phyloP scores from a whole-genome alignment of 2,329 filamentous ascomycete genomes.

The Aspergillus sp. region DNA sequence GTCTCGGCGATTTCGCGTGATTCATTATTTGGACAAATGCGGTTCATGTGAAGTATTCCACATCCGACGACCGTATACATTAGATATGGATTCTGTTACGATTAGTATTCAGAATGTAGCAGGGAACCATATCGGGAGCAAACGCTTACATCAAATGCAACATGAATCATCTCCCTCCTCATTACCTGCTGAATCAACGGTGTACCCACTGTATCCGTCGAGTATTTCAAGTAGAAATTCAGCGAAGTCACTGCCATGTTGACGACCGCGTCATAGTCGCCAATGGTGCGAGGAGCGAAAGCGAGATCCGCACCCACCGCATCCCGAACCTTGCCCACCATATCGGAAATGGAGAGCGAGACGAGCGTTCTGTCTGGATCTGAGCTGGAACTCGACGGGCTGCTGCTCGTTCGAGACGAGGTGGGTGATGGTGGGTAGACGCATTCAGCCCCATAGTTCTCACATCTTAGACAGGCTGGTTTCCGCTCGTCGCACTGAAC shows the following conservation, averaged over 20 bases:
- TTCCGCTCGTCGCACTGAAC: slow-evolving; percentile 31
- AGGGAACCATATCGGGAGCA: neutral
- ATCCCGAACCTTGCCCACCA: slow-evolving; percentile 15
- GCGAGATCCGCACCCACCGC: slow-evolving; percentile 6
- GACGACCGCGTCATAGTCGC: neutral
- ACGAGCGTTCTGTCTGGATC: slow-evolving; percentile 8
- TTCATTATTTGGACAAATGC: slow-evolving; percentile 19
- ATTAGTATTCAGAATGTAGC: neutral
- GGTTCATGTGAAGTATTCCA: slow-evolving; percentile 28
- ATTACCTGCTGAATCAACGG: slow-evolving; percentile 19
- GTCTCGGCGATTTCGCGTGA: slow-evolving; percentile 22
- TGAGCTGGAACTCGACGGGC: neutral
- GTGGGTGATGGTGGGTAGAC: slow-evolving; percentile 14
- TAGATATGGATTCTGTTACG: slow-evolving; percentile 24
- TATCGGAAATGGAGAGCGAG: slow-evolving; percentile 18
- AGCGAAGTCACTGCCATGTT: slow-evolving; percentile 19
- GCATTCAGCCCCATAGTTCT: slow-evolving; percentile 23
- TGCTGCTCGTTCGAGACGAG: neutral
- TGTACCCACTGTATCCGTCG: slow-evolving; percentile 14
- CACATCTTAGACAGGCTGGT: slow-evolving; percentile 27
- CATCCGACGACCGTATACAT: slow-evolving; percentile 33
- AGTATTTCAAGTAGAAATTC: slow-evolving; percentile 20
- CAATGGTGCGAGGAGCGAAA: slow-evolving; percentile 2
- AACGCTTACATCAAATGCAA: slow-evolving; percentile 23
- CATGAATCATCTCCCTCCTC: slow-evolving; percentile 26